Evolutionary conservation across 176 grass and related monocot species (phyloP).

Genomic region (Hordeum vulgare): DNA sequence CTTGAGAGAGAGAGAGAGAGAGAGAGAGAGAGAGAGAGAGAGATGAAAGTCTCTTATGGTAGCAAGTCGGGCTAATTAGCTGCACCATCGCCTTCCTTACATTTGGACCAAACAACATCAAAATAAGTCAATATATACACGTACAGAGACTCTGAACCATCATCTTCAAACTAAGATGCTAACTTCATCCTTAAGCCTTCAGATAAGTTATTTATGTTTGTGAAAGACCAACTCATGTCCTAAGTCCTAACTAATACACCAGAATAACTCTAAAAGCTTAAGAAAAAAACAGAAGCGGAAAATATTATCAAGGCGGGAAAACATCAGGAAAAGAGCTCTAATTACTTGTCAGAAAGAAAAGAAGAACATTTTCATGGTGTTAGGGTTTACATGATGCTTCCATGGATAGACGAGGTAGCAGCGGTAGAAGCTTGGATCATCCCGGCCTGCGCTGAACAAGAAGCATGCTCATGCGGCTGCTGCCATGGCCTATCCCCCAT

Average conservation of each 20-base stretch:
- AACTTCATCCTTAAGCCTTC: background rate
- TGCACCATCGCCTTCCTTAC: conserved; percentile 10
- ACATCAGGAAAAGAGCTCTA: background rate
- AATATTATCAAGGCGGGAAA: background rate
- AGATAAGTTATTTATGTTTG: background rate
- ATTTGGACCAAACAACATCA: background rate
- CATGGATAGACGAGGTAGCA: conserved; percentile 32
- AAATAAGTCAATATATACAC: background rate
- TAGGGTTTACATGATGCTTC: conserved; percentile 52
- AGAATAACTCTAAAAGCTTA: conserved; percentile 16
- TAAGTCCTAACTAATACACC: background rate
- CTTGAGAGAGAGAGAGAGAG: background rate
- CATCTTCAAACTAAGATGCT: conserved; percentile 7
- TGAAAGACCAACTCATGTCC: background rate
- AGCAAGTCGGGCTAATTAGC: background rate
- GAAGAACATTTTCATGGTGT: background rate
- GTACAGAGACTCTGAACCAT: background rate
- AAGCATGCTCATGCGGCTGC: conserved; percentile 26
- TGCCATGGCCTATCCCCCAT: conserved; percentile 54
- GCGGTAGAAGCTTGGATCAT: conserved; percentile 37
- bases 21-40: too few species aligned
- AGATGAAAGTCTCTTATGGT: background rate
- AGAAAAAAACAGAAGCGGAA: background rate
- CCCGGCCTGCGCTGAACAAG: conserved; percentile 8
- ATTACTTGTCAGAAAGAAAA: background rate